Conservation (phyloP, 2,329 filamentous ascomycete genomes). For the Macrophomina pseudophaseolina region DNA sequence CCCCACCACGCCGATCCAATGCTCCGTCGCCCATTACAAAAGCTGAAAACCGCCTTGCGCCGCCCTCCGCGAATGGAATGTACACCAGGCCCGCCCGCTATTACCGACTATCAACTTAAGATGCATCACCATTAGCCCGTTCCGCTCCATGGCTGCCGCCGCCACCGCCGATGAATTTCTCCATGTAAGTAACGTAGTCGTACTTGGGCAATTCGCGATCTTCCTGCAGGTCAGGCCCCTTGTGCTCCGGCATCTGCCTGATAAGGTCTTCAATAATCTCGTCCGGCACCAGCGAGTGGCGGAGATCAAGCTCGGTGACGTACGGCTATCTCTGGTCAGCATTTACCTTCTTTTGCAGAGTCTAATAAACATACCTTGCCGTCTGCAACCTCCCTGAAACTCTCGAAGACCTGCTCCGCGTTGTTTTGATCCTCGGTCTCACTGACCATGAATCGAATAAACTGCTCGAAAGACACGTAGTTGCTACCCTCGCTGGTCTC, state of each 20-base stretch:
- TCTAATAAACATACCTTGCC: slow-evolving; percentile 68
- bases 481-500: slow-evolving; percentile 81
- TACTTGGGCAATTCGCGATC: slow-evolving; percentile 86
- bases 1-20: slow-evolving; percentile 23
- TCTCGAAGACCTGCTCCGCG: slow-evolving; percentile 97
- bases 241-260: slow-evolving; percentile 82
- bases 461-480: slow-evolving; percentile 95
- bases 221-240: slow-evolving; percentile 82
- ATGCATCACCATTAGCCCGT: slow-evolving; percentile 30
- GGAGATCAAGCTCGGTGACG: slow-evolving; percentile 95
- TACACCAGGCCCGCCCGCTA: slow-evolving; percentile 9
- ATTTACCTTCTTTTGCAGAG: background rate
- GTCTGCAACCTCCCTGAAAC: slow-evolving; percentile 95
- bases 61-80: slow-evolving; percentile 14
- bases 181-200: slow-evolving; percentile 98
- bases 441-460: slow-evolving; percentile 99
- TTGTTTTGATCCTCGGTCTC: slow-evolving; percentile 99
- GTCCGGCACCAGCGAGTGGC: slow-evolving; percentile 93
- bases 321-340: slow-evolving; percentile 65
- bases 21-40: slow-evolving; percentile 19
- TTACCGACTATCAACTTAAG: slow-evolving; percentile 7
- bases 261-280: slow-evolving; percentile 94
- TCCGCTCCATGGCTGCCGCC: slow-evolving; percentile 27
- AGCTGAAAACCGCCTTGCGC: slow-evolving; percentile 19
- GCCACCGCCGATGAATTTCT: slow-evolving; percentile 60